Base-by-base conservation (phyloP, 2,329 filamentous ascomycete genomes). In the Cladosporium sp. region DNA sequence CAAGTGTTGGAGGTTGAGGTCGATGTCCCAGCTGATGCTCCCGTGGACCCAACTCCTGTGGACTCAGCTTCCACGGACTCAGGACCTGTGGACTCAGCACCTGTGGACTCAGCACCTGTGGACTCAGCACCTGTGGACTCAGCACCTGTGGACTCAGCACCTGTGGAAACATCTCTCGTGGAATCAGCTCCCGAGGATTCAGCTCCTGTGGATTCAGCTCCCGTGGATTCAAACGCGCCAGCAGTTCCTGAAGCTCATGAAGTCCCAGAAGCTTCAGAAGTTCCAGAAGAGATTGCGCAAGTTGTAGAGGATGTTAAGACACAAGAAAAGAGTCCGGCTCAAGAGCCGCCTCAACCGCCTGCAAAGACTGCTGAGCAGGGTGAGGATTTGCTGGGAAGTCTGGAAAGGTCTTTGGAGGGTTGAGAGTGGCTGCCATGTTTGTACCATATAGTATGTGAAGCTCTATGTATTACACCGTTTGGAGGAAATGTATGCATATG, bases 331-430 rank as follows among this genome's bases (percentile, higher is more conserved):
- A 31, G n/a, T n/a, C 52, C 52, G 28, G 52, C 52, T 55, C 52
- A 55, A 55, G 52, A 55, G 52, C 40, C 40, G 40, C 40, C n/a
- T 46, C 29, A 62, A 31, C 12, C 46, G 26, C 57, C 40, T 18
- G 26, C 40, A 12, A 35, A 56, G 33, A 29, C 21, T 12, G 31
- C 8, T 8, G 40, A 58, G 28, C 11, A 57, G 8, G 53, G 37
- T 5, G 62, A 60, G 44, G 62, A 65, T 44, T 26, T 65, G 37
- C 29, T 65, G 44, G 62, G 62, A 28, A 65, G 62, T n/a, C 31
- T 65, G 55, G 62, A 65, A 21, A 50, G 40, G 28, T 58, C 55
- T 21, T 46, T 65, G 31, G 62, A 60, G 23, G 14, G 53, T 16
- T 62, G 23, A 29, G 40, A 11, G 16, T 23, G 16, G 26, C 28